Percentiles rank a stretch among this genome's conserved stretches.
phyloP scores from a whole-genome alignment of 1,284 basidiomycete species.

The Cryptococcus sp. region DNA sequence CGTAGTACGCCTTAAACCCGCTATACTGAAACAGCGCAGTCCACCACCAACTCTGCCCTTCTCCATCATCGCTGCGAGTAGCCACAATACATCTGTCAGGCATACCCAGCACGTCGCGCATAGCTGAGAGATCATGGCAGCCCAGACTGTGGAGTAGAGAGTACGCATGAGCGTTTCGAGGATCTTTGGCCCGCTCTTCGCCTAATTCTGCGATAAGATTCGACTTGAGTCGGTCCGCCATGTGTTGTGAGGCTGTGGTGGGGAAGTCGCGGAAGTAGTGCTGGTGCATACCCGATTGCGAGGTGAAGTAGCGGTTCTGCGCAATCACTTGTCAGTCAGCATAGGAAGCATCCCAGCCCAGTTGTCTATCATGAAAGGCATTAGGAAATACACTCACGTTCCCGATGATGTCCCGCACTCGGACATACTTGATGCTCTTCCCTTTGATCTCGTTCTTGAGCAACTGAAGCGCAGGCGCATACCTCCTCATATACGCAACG shows the following conservation, averaged over 20 bases:
- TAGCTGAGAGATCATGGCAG: constrained; percentile 53
- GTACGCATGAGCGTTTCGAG: constrained; percentile 39
- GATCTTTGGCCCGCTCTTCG: constrained; percentile 17
- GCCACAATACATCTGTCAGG: constrained; percentile 44
- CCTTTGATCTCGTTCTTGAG: constrained; percentile 48
- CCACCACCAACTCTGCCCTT: constrained; percentile 29
- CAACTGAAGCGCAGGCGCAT: constrained; percentile 48
- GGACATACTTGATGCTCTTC: constrained; percentile 45
- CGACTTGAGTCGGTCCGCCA: constrained; percentile 18
- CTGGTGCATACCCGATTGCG: constrained; percentile 48
- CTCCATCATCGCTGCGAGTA: constrained; percentile 24
- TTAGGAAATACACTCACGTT: constrained; percentile 30
- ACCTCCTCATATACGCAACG: constrained; percentile 55
- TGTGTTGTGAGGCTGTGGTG: constrained; percentile 20
- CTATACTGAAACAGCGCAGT: constrained; percentile 30
- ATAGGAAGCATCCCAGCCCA: not conserved
- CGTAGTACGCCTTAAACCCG: constrained; percentile 46
- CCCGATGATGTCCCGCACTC: constrained; percentile 55
- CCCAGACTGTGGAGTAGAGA: constrained; percentile 48
- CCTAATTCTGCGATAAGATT: constrained; percentile 38
- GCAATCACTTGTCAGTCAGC: not conserved
- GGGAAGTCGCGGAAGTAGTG: constrained; percentile 45
- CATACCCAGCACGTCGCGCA: constrained; percentile 54
- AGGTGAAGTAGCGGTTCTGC: constrained; percentile 53
- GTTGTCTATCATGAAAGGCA: not conserved